Percentiles rank a stretch among this genome's conserved stretches.
phyloP scores from a whole-genome alignment of 2,329 filamentous ascomycete genomes.

The Xylaria sp. region DNA sequence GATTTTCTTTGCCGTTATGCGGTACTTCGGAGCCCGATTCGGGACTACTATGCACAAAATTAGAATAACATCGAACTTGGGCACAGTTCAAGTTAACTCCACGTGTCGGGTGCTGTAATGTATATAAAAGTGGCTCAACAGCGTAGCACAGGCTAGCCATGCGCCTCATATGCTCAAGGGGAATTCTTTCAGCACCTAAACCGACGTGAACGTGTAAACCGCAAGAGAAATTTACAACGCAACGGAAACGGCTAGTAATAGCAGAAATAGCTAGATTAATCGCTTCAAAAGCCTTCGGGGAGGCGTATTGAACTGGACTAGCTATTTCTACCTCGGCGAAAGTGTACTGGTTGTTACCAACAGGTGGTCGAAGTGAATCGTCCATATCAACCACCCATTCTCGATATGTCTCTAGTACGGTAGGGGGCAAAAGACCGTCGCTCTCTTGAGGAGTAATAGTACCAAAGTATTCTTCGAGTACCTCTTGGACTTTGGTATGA shows the following conservation, averaged over 20 bases:
- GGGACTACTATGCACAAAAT: neutral
- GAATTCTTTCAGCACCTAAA: constrained; percentile 24
- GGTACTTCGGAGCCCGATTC: neutral
- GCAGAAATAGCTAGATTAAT: constrained; percentile 25
- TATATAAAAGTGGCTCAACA: constrained; percentile 36
- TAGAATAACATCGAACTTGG: constrained; percentile 26
- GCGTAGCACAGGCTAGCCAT: constrained; percentile 35
- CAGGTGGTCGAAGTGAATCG: neutral
- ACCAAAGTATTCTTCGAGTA: constrained; percentile 8
- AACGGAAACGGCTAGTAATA: constrained; percentile 26
- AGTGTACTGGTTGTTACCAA: neutral
- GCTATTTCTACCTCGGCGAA: constrained; percentile 31
- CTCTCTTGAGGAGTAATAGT: neutral
- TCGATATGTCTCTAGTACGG: neutral
- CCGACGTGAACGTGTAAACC: constrained; percentile 43
- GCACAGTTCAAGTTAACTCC: constrained; percentile 16
- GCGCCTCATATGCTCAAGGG: constrained; percentile 34
- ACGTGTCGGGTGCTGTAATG: constrained; percentile 32
- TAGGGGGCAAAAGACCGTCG: no score
- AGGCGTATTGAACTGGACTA: constrained; percentile 31
- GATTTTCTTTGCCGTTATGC: neutral
- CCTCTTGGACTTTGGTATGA: neutral
- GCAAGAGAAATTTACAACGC: constrained; percentile 30
- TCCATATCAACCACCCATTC: neutral
- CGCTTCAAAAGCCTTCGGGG: constrained; percentile 22